Evolutionary conservation across 2,329 filamentous ascomycete species (phyloP), one percentile per base, ranked within the genome.

Genomic region (Aspergillus tamarii): DNA sequence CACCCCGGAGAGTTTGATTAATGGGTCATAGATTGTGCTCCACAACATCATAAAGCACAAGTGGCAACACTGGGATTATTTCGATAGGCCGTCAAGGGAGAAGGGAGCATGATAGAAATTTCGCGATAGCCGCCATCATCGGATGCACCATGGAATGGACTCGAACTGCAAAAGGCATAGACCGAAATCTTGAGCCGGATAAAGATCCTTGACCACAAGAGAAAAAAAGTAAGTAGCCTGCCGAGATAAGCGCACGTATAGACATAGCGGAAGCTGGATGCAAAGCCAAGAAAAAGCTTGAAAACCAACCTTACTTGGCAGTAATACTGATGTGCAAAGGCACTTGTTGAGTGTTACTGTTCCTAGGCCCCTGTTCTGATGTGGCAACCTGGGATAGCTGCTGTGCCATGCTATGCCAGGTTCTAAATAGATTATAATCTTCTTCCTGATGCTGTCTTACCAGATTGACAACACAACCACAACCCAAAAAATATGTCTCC

Each of bases 401-500:
- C 45, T 48, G 45, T 48, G 45, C 45, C 7, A 48, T 48, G 30
- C 34, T 36, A 55, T 36, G n/a, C n/a, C 34, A 23, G 52, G 32
- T 12, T 23, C 52, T 36, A 39, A 55, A 39, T 21, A 55, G 11
- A 55, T 26, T 41, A 32, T n/a, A 55, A 39, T 34, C 32, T 28
- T 36, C 2, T 19, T 14, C n/a, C 30, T 8, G 32, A 55, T 11
- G 12, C 32, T 28, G 52, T 55, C 34, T 21, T 11, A 55, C 52
- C 14, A 10, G n/a, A 55, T 36, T 59, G 75, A 75, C 34, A 76
- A 73, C 43, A 23, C 32, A 41, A 39, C 52, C 36, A 21, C n/a
- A 14, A 23, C 48, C 19, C 46, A 41, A n/a, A n/a, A 64, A 72
- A 30, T 70, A 79, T 26, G 68, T 80, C 10, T 74, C 79, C 34